Evolutionary conservation across 2,329 filamentous ascomycete species (phyloP), one percentile per base, ranked within the genome.

Genomic region (Monosporascus ibericus): DNA sequence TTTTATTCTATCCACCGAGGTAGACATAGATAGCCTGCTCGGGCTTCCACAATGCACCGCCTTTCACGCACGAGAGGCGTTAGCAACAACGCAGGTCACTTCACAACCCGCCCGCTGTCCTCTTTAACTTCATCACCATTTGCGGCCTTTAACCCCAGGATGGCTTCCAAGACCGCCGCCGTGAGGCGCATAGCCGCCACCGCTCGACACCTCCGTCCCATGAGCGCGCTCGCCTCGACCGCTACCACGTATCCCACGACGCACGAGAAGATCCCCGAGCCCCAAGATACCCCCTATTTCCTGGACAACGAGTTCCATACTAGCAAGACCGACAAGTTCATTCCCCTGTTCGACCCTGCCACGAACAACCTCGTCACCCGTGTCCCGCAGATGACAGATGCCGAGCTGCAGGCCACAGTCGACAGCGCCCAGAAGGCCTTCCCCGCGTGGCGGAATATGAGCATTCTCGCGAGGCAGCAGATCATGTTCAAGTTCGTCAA

Each of bases 401-500:
- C 75, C 52, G 89, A 94, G 76, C 81, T 94, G 63, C 80, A 80
- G 70, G 85, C 86, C 15, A 86, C 85, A 6, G 87, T 92, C 2
- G 86, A 82, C 59, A 89, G 86, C 66, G 88, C 89, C 5, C 75
- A 87, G 72, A 84, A 82, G 72, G 89, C 89, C 1, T 92, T 90
- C 69, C 81, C 84, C 58, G 76, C 76, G 48, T 94, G 89, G 89
- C 82, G 77, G 62, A 77, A 79, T 58, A 92, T 83, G 25, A 88
- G 83, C 67, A 75, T 92, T 58, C 78, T 94, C 59, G 75, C 81
- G 57, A 79, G 88, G 57, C 89, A 94, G 77, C 84, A 89, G 73
- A 86, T 92, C 73, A 90, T 92, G 87, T 92, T 94, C 79, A 87
- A 87, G 71, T 91, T 90, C 64, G 87, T 90, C 36, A 79, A 80